A percentile compares a stretch with the other conserved stretches of the same genome.
Conservation (phyloP, 345 rosid species). For the Schrenkiella parvula region DNA sequence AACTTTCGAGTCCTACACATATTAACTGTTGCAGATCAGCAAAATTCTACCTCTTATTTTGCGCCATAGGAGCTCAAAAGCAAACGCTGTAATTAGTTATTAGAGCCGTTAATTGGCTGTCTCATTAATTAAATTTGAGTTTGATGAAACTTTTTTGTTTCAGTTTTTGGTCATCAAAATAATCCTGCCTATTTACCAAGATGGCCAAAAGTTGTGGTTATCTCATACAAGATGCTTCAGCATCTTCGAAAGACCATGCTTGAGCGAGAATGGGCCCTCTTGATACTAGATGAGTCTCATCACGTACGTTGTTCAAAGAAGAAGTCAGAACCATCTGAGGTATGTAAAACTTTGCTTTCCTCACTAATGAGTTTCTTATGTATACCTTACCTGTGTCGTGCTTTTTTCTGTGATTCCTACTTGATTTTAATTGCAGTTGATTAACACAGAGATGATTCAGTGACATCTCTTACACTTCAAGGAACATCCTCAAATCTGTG, state of each 20-base stretch:
- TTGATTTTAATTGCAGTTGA: background rate
- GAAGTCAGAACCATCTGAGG: slow-evolving; percentile 73
- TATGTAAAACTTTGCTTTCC: slow-evolving; percentile 24
- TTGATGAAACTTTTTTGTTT: slow-evolving; percentile 19
- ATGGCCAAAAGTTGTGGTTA: slow-evolving; percentile 84
- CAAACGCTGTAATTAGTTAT: background rate
- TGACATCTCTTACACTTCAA: slow-evolving; percentile 14
- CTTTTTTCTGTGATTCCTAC: background rate
- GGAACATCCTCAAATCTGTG: slow-evolving; percentile 1
- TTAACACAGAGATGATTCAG: background rate
- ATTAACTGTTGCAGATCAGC: background rate
- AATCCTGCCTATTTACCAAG: slow-evolving; percentile 64
- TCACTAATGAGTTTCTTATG: background rate
- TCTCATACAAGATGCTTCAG: slow-evolving; percentile 86
- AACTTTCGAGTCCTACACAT: background rate
- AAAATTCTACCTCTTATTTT: background rate
- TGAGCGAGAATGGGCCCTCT: slow-evolving; percentile 73
- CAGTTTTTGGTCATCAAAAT: slow-evolving; percentile 84
- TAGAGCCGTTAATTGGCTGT: background rate
- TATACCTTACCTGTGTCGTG: background rate
- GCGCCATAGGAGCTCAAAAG: background rate
- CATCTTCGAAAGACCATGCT: slow-evolving; percentile 67
- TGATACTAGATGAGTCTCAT: slow-evolving; percentile 96
- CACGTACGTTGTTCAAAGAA: slow-evolving; percentile 77
- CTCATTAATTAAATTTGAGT: slow-evolving; percentile 1